Conservation (phyloP, 495 filamentous ascomycete genomes). For the Hypoxylon crocopeplum region DNA sequence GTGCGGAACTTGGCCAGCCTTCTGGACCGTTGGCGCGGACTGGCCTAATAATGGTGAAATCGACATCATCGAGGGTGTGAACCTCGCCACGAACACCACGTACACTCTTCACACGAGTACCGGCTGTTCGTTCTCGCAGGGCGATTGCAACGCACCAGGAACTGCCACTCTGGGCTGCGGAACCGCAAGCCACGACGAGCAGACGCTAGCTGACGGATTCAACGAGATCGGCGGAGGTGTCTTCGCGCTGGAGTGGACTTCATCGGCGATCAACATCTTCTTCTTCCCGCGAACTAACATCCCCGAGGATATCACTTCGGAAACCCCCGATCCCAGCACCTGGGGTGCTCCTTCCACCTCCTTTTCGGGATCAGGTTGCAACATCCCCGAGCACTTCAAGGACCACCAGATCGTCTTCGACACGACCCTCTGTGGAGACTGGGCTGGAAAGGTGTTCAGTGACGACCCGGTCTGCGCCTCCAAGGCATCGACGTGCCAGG, state of each 20-base stretch:
- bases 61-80: slow-evolving; percentile 91
- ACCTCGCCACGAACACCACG: slow-evolving; percentile 65
- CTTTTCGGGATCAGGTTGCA: slow-evolving; percentile 66
- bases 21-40: slow-evolving; percentile 74
- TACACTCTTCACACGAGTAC: slow-evolving; percentile 78
- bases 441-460: slow-evolving; percentile 73
- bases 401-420: slow-evolving; percentile 81
- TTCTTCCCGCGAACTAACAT: slow-evolving; percentile 70
- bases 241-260: slow-evolving; percentile 80
- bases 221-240: slow-evolving; percentile 77
- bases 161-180: slow-evolving; percentile 59
- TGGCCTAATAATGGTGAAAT: slow-evolving; percentile 88
- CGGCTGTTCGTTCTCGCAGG: slow-evolving; percentile 64
- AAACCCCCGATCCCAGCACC: slow-evolving; percentile 62
- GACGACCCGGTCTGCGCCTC: slow-evolving; percentile 46
- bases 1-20: slow-evolving; percentile 69
- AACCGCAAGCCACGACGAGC: slow-evolving; percentile 49
- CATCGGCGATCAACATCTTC: slow-evolving; percentile 71
- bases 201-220: slow-evolving; percentile 72
- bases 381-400: slow-evolving; percentile 70
- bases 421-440: slow-evolving; percentile 87
- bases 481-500: slow-evolving; percentile 61
- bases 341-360: slow-evolving; percentile 74
- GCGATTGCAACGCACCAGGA: slow-evolving; percentile 59
- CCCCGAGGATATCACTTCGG: slow-evolving; percentile 63